phyloP scores from a whole-genome alignment of 495 filamentous ascomycete species.

The Elaphomyces granulatus region DNA sequence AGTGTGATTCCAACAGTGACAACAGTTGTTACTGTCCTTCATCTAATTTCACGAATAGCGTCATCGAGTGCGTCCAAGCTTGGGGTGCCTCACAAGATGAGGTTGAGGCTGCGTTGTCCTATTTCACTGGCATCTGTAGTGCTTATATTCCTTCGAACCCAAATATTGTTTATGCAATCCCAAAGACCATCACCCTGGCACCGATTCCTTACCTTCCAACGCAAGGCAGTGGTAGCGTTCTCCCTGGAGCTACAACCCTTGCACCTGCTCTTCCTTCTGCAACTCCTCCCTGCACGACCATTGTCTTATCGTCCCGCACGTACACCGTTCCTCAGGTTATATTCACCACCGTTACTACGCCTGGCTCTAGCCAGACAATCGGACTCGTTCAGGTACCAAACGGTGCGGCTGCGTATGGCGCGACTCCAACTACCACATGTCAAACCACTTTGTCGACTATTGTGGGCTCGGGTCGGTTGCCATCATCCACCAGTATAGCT shows the following conservation, averaged over 20 bases:
- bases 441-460: background rate
- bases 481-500: background rate
- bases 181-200: slow-evolving; percentile 43
- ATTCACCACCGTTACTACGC: slow-evolving; percentile 44
- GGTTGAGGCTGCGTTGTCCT: slow-evolving; percentile 56
- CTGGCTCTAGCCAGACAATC: slow-evolving; percentile 32
- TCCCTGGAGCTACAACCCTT: slow-evolving; percentile 16
- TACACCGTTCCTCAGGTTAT: slow-evolving; percentile 60
- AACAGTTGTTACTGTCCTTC: slow-evolving; percentile 76
- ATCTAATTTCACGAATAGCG: slow-evolving; percentile 56
- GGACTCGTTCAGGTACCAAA: slow-evolving; percentile 13
- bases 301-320: slow-evolving; percentile 46
- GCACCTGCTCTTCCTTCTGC: slow-evolving; percentile 14
- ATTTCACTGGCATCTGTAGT: slow-evolving; percentile 87
- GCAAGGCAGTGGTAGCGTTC: slow-evolving; percentile 5
- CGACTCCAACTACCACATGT: background rate
- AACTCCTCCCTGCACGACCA: slow-evolving; percentile 42
- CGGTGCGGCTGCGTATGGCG: slow-evolving; percentile 2
- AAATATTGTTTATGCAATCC: slow-evolving; percentile 62
- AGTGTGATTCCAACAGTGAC: slow-evolving; percentile 77
- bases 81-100: slow-evolving; percentile 54
- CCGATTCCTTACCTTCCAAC: slow-evolving; percentile 23
- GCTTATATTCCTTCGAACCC: slow-evolving; percentile 62
- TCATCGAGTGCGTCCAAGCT: slow-evolving; percentile 68
- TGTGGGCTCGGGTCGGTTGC: background rate